phyloP scores from a whole-genome alignment of 75 land plant genomes.

The Isoetes taiwanensis region DNA sequence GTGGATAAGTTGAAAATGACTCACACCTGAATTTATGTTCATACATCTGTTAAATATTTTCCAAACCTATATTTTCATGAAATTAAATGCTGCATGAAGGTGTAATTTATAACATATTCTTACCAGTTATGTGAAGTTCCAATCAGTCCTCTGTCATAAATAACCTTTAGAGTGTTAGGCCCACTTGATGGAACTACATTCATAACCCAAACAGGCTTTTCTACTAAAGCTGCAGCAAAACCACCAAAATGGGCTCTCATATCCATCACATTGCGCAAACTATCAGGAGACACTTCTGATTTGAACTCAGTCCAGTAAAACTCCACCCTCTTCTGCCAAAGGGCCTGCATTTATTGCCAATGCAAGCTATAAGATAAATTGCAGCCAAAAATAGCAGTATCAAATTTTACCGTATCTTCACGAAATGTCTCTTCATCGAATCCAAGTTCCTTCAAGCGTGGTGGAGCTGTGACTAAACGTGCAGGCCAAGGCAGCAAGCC shows the following conservation, averaged over 20 bases:
- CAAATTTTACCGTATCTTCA: neutral
- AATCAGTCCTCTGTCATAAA: constrained; percentile 78
- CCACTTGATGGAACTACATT: constrained; percentile 76
- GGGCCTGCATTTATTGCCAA: neutral
- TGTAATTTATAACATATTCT: no score
- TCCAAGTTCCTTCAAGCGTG: neutral
- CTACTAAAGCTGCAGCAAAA: constrained; percentile 66
- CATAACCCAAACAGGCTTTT: constrained; percentile 87
- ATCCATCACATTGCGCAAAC: constrained; percentile 93
- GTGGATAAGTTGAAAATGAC: constrained; percentile 86
- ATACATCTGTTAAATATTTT: no score
- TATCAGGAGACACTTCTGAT: no score
- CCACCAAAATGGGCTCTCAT: constrained; percentile 82
- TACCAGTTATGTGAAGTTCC: constrained; percentile 79
- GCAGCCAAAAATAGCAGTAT: neutral
- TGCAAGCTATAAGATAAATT: neutral
- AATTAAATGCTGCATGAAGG: no score
- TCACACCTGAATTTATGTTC: constrained; percentile 56
- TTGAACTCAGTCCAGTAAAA: no score
- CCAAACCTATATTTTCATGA: no score
- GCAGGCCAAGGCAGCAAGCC: constrained; percentile 2
- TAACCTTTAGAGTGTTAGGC: constrained; percentile 53
- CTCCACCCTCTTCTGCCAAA: neutral
- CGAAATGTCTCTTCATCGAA: neutral
- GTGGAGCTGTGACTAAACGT: constrained; percentile 5